Base-by-base conservation (phyloP, 148 eudicot genomes). In the Pouteria glomerata region DNA sequence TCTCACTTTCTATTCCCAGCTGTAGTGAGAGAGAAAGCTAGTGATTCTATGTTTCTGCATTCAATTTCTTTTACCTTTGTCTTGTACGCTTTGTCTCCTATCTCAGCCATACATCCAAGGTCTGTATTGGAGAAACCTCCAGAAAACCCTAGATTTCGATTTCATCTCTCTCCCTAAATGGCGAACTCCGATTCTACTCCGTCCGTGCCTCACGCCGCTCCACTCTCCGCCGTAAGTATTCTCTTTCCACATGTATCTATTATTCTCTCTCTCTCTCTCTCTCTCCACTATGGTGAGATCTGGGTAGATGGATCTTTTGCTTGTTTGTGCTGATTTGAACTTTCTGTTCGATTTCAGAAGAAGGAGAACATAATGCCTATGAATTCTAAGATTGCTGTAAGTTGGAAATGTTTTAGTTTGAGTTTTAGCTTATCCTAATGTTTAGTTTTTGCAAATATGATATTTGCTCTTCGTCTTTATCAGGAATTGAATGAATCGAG, bases 401-500 rank as follows among this genome's bases (percentile, higher is more conserved):
- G 82, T 65, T 24, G 50, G n/a, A 57, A n/a, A 48, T 42, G 34
- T 26, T 41, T 57, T 57, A 14, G 24, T 61, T 33, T 34, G 26
- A 14, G 15, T 16, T 66, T 42, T 18, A 50, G 56, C 4, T 57
- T 18, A 1, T 16, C 0, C 16, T 55, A 55, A 3, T 35, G 23
- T 45, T 66, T 57, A 6, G 24, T 39, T 39, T 52, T 35, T 1
- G 10, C 29, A 5, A 14, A 21, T 8, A 57, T 41, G 8, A 62
- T n/a, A 13, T 18, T 6, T 29, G 1, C 8, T 62, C 1, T 2
- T 34, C 26, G 35, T 67, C 45, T 44, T 75, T 69, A 34, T 27
- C 55, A 93, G 94, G 96, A 90, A 70, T 63, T 93, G 84, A 83
- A 55, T 56, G 91, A 89, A 69, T 90, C 95, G 31, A 82, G 97